Conservation (phyloP, 2,329 filamentous ascomycete species). For the Colletotrichum graminicola region DNA sequence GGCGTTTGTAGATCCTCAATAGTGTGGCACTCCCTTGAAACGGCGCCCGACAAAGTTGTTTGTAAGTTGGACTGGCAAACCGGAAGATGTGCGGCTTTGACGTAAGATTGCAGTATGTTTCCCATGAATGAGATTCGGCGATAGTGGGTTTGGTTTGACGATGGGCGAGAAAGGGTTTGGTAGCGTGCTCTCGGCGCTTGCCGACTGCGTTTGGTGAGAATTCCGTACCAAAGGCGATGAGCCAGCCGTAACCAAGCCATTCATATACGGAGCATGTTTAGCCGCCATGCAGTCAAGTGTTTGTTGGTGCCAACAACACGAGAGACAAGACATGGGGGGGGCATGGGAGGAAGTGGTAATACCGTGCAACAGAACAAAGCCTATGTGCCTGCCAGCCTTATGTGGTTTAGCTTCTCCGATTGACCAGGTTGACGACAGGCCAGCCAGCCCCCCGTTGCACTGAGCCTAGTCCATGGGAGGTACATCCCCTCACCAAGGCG, state of each 20-base stretch:
- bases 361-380: not conserved
- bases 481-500: not conserved
- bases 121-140: not conserved
- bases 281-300: not conserved
- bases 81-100: not conserved
- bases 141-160: not conserved
- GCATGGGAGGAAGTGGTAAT: not conserved
- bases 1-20: slow-evolving; percentile 16
- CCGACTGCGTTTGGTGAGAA: not conserved
- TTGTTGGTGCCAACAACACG: not conserved
- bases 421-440: not conserved
- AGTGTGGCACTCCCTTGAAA: slow-evolving; percentile 2
- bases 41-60: not conserved
- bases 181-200: not conserved
- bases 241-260: not conserved
- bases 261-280: not conserved
- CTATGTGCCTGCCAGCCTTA: not conserved
- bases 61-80: not conserved
- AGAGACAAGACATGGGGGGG: not conserved
- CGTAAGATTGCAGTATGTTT: not conserved
- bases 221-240: not conserved
- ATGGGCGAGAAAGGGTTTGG: not conserved
- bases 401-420: not conserved
- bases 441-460: too few relatives aligned
- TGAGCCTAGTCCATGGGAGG: too few relatives aligned